Evolutionary conservation across 345 rosid genomes (phyloP), one percentile per base, ranked within the genome.

Genomic region (Hibiscus mutabilis): DNA sequence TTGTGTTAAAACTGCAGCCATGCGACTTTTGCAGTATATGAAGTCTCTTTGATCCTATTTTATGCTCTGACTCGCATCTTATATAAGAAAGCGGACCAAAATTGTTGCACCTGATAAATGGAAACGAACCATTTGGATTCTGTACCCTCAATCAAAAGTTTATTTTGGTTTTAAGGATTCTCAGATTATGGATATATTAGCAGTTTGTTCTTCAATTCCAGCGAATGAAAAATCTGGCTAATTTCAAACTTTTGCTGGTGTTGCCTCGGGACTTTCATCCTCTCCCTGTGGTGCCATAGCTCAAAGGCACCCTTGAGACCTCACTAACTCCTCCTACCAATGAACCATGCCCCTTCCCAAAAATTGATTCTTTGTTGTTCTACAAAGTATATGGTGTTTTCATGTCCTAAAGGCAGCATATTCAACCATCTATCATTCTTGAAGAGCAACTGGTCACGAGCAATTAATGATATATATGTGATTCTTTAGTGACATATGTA

Each of bases 1-100:
- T 25, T 35, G 47, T 31, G 16, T 10, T 68, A 52, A 68, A 46
- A 29, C 19, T 15, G 35, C 37, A 0, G 24, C 21, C 37, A 8
- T 71, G 66, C 57, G 9, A 37, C 24, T 22, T 57, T 58, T 55
- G 24, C 31, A 2, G 37, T 46, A 65, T 4, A 15, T 6, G 27
- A 72, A 53, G 68, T 25, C n/a, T 27, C 67, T 60, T 60, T 72
- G 58, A 61, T 73, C 31, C 60, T 51, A n/a, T 56, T 49, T 18
- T 59, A 55, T 63, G 64, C 57, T 76, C 15, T 62, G 49, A n/a
- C 16, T 47, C 19, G 18, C 47, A 7, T 5, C 13, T 47, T 72
- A 8, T 37, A 55, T 49, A 44, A 42, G 59, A 60, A 33, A 40
- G 27, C 19, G 44, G 68, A 24, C 53, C 33, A 5, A 2, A 42